Evolutionary conservation across 768 basidiomycete genomes (phyloP), one percentile per base, ranked within the genome.

Genomic region (Fistulinella prunicolor): DNA sequence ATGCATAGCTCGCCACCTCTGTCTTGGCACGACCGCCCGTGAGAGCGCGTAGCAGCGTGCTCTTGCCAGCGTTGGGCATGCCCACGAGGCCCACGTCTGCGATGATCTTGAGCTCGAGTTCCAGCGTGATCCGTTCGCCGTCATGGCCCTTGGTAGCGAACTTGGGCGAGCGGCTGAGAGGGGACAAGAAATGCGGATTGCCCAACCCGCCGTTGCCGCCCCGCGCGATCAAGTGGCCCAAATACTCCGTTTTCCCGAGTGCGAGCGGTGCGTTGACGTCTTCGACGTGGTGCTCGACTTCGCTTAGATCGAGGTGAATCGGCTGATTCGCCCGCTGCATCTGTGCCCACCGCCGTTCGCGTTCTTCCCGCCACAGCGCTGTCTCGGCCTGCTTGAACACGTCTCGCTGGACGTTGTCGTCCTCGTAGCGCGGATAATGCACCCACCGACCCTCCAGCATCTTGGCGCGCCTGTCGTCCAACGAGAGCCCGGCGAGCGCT

Each of bases 21-120:
- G 82, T 88, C 63, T 81, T 85, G 10, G 89, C 87, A 22, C 88
- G 76, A 3, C 91, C 85, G 8, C 88, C 89, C 0, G 94, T 96
- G 9, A 98, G 71, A 0, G 93, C 94, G 17, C 90, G 83, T 4
- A 98, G 74, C 2, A 99, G 69, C 0, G 96, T 98, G 67, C 91
- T 94, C 72, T 91, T 89, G 23, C 86, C 95, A 0, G 89, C 92
- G 57, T 97, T 99, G 7, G 96, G 96, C 73, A 96, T 84, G 0
- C 96, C 96, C 2, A 99, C 94, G 17, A 99, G 73, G 0, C 92
- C 96, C n/a, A 98, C 76, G 64, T 99, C 95, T 3, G 95, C 93
- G 3, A 94, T 75, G 6, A 95, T 77, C 66, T 97, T 97, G 51
- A 99, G 85, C 65, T 96, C 95, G 13, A 99, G 74, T 17, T 83